phyloP scores from a whole-genome alignment of 2,329 filamentous ascomycete species.

The Tolypocladium paradoxum region DNA sequence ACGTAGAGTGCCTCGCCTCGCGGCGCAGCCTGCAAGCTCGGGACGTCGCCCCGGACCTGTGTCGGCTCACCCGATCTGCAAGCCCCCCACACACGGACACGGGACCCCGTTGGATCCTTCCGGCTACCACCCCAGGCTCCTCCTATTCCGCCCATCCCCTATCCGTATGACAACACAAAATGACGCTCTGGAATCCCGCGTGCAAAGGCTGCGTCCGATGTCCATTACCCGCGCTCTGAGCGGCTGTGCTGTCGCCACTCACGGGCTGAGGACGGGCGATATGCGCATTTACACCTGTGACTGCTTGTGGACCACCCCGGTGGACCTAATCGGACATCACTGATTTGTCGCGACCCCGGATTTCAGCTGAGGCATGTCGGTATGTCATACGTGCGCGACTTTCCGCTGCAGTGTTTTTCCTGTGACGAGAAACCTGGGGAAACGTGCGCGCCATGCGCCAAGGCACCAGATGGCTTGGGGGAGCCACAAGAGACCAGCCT shows the following conservation, averaged over 20 bases:
- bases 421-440: background rate
- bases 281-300: background rate
- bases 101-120: conserved; percentile 1
- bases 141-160: background rate
- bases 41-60: background rate
- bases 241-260: background rate
- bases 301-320: background rate
- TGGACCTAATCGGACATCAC: background rate
- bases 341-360: background rate
- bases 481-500: background rate
- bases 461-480: background rate
- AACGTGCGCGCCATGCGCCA: background rate
- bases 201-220: background rate
- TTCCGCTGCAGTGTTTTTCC: background rate
- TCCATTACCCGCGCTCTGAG: background rate
- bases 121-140: background rate
- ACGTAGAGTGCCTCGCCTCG: background rate
- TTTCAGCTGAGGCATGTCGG: background rate
- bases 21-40: background rate
- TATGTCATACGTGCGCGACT: background rate
- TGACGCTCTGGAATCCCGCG: background rate
- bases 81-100: background rate
- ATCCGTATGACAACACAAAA: background rate
- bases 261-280: background rate
- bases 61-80: background rate